A percentile compares a stretch with the other conserved stretches of the same genome.
These are phyloP conservation scores for Simplicillium sp. DNA, from an alignment of 2,329 filamentous ascomycete species.

Conservation along the genomic window DNA sequence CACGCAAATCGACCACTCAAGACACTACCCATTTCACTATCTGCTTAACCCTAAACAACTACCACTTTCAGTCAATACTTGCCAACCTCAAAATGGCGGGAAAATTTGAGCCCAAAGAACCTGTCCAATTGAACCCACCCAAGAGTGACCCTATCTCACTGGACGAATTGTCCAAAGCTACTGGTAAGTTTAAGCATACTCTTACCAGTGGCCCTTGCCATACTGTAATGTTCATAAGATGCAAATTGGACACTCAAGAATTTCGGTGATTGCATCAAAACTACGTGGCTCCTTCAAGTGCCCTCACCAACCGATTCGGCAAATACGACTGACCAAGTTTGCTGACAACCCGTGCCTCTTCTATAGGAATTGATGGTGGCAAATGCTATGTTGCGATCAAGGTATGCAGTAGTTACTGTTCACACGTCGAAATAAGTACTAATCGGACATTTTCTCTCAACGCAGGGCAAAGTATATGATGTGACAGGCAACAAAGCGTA, in stretches of 20 bases:
- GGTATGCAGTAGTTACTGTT: constrained; percentile 25
- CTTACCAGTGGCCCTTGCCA: not conserved
- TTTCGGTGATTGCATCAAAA: too few species aligned
- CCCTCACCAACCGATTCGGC: too few species aligned
- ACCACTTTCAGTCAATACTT: too few species aligned
- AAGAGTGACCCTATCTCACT: constrained; percentile 80
- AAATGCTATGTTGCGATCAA: constrained; percentile 64
- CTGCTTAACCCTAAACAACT: too few species aligned
- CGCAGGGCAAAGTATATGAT: constrained; percentile 87
- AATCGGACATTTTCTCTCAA: too few species aligned
- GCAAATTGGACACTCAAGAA: not conserved
- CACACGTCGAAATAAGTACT: not conserved
- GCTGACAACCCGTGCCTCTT: constrained; percentile 11
- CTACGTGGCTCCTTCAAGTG: too few species aligned
- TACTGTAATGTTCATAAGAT: too few species aligned
- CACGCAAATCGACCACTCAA: too few species aligned
- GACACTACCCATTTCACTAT: too few species aligned
- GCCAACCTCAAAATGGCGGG: constrained; percentile 37
- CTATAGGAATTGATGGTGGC: constrained; percentile 51
- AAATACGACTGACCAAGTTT: too few species aligned
- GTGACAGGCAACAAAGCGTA: constrained; percentile 87
- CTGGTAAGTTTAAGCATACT: constrained; percentile 50
- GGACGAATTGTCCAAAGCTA: constrained; percentile 70
- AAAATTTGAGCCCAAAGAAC: constrained; percentile 70
- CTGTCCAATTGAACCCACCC: constrained; percentile 69